Base-by-base conservation (phyloP, 2,329 filamentous ascomycete species). In the Aspergillus piperis region DNA sequence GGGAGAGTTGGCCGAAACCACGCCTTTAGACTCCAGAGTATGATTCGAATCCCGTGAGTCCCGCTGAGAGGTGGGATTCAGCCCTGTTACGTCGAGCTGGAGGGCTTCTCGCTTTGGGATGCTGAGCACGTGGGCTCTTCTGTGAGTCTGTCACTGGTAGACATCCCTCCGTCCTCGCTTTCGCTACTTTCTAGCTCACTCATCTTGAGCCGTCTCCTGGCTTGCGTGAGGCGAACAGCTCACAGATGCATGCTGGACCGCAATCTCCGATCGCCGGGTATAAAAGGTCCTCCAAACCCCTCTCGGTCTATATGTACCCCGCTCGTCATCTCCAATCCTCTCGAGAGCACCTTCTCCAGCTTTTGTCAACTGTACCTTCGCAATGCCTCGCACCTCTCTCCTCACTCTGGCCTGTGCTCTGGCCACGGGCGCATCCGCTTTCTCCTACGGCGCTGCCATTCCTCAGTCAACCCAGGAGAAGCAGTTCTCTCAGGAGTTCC, bases 401-500 rank as follows among this genome's bases (percentile, higher is more conserved):
- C 39, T 55, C 25, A 30, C 17, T 25, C n/a, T 44, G 13, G 41
- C 39, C 39, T 55, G 19, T 47, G 53, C 53, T 1, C 41, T 55
- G 27, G 53, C 41, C 5, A 38, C 53, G 6, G 41, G 53, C 11
- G 39, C 39, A 10, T 55, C 53, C 3, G 53, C 53, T 17, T 55
- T 44, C 39, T 55, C 53, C 41, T 55, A 55, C 25, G 39, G 39
- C 15, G 53, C 53, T 25, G 53, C 38, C 5, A 44, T 27, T 27
- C 53, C 53, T 11, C 53, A 55, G 27, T 42, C 53, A 3, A 32
- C 53, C 23, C 53, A 55, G 19, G 53, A 55, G 25, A 55, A 55
- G 53, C 53, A 55, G 8, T 61, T 61, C 47, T 59, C 61, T 7
- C 62, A 64, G 52, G 39, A 61, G n/a, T 63, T 63, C 10, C 25